Base-by-base conservation (phyloP, 2,329 filamentous ascomycete species). In the Pyrenophora graminea region DNA sequence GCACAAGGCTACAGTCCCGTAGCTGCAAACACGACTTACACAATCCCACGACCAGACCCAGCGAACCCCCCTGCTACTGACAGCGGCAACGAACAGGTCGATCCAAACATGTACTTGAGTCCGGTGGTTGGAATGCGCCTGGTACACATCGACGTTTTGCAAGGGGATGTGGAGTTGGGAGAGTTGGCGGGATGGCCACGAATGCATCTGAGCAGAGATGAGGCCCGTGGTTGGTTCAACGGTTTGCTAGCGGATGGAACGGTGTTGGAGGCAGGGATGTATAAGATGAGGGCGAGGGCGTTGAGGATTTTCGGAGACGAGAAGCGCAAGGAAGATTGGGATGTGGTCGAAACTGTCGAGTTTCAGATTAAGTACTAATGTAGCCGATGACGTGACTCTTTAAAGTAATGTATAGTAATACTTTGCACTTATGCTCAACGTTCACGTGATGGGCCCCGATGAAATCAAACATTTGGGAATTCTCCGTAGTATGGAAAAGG, bases 201-300 rank as follows among this genome's bases (percentile, higher is more conserved):
- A 27, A 48, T 37, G n/a, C 48, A 60, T 27, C 10, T 58, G 8
- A 17, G 49, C 2, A 45, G 60, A 3, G 19, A 17, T 0, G 48
- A 44, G 4, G 8, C 34, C 15, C 38, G 40, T 7, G 50, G 45
- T 7, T 45, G 36, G 15, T 61, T 55, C 27, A 55, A 63, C n/a
- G 61, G 62, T 4, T 30, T 55, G 31, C 18, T 64, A 17, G 55
- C 54, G 4, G 48, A 61, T 40, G 59, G 54, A 2, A 51, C 34
- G 8, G 50, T 54, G 13, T 46, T 56, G 9, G 53, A 56, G 8
- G 57, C 53, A 12, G 60, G 60, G 3, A 39, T 25, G 21, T 64
- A 64, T 12, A 51, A 30, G 5, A 27, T 64, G 15, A 47, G 50
- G 12, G 40, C 58, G 0, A 49, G 30, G 36, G 60, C 56, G 30